These are phyloP conservation scores for Otatea glauca DNA, from an alignment of 176 grass and related monocot species.

Conservation along the genomic window DNA sequence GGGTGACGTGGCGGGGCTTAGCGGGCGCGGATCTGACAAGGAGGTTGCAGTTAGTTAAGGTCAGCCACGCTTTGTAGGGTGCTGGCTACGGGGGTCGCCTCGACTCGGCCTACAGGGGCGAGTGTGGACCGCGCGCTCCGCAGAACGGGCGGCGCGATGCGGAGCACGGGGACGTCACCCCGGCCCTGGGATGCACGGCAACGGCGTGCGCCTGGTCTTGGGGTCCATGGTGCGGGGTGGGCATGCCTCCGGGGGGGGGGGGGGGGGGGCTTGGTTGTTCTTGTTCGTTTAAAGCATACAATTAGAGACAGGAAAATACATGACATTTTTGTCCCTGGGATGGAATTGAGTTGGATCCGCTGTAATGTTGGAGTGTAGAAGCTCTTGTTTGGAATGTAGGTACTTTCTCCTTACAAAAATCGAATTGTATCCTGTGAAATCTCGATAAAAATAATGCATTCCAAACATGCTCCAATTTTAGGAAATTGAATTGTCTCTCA, in stretches of 20 bases:
- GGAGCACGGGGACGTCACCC: neutral
- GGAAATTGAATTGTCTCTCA: neutral
- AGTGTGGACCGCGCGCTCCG: constrained; percentile 41
- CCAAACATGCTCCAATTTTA: neutral
- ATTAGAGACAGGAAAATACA: neutral
- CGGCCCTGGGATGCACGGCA: neutral
- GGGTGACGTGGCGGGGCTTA: constrained; percentile 35
- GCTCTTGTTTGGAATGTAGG: neutral
- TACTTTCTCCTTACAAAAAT: neutral
- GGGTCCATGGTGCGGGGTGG: neutral
- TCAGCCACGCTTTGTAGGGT: constrained; percentile 1
- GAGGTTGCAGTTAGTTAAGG: constrained; percentile 31
- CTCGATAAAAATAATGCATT: neutral
- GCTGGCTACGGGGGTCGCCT: neutral
- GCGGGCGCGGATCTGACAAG: constrained; percentile 45
- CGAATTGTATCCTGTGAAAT: neutral
- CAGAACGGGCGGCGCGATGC: neutral
- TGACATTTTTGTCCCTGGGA: neutral
- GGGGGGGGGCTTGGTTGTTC: too few relatives aligned
- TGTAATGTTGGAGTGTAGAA: neutral
- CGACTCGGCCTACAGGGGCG: constrained; percentile 17
- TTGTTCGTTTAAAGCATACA: neutral
- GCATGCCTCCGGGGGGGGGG: too few relatives aligned
- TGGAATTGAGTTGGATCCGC: neutral
- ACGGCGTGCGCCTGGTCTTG: constrained; percentile 25